Conservation (phyloP, 2,329 filamentous ascomycete genomes). For the Beauveria sp. region DNA sequence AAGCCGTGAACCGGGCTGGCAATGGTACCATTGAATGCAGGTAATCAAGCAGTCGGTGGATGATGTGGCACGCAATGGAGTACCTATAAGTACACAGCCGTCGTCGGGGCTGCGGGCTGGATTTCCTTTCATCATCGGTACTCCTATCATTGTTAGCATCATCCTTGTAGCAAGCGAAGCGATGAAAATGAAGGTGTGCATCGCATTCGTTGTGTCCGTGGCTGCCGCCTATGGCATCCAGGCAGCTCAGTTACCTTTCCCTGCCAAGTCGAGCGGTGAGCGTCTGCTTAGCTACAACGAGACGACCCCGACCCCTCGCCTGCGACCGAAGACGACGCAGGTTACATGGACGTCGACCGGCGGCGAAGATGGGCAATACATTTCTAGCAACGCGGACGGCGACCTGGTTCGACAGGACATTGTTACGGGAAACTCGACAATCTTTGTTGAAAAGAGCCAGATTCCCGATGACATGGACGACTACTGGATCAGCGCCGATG, state of each 20-base stretch:
- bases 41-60: neutral
- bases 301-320: slow-evolving; percentile 39
- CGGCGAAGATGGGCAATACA: slow-evolving; percentile 54
- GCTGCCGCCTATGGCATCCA: neutral
- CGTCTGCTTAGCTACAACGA: slow-evolving; percentile 54
- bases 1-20: no score
- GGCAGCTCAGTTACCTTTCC: neutral
- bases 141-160: no score
- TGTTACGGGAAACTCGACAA: slow-evolving; percentile 42
- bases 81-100: neutral
- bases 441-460: slow-evolving; percentile 50
- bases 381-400: slow-evolving; percentile 41
- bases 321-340: slow-evolving; percentile 38
- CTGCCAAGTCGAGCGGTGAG: slow-evolving; percentile 45
- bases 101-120: neutral
- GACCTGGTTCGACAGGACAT: slow-evolving; percentile 55
- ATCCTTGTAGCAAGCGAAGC: no score
- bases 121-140: neutral
- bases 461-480: slow-evolving; percentile 47
- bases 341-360: slow-evolving; percentile 48
- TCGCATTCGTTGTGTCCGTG: neutral
- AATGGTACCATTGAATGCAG: neutral
- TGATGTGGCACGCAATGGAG: neutral
- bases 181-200: neutral
- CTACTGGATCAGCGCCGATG: slow-evolving; percentile 55